Percentiles rank a stretch among this genome's conserved stretches.
Conservation (phyloP, 345 rosid species). For the Nephelium lappaceum region DNA sequence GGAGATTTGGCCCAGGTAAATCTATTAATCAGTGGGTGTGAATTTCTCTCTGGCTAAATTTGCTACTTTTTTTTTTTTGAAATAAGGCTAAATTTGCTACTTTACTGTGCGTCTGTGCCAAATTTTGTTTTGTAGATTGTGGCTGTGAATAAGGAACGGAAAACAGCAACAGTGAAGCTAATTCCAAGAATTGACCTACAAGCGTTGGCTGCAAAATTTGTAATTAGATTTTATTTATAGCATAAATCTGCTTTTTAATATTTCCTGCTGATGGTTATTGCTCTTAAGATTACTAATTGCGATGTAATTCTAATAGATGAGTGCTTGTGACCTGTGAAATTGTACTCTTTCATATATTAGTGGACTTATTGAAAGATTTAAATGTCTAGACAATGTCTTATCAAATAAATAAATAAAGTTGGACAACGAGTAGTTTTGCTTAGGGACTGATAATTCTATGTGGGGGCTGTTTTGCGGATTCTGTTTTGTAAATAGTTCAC, state of each 20-base stretch:
- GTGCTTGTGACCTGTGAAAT: neutral
- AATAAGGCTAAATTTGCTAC: slow-evolving; percentile 1
- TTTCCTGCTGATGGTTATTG: neutral
- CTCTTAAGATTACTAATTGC: neutral
- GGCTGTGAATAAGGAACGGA: slow-evolving; percentile 62
- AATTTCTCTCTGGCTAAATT: slow-evolving; percentile 13
- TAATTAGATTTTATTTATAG: slow-evolving; percentile 22
- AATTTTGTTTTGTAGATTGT: slow-evolving; percentile 63
- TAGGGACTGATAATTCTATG: neutral
- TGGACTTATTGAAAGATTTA: neutral
- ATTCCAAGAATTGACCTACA: slow-evolving; percentile 91
- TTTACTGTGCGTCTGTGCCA: slow-evolving; percentile 13
- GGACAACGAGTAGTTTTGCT: neutral
- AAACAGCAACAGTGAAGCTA: slow-evolving; percentile 78
- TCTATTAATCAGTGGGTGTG: neutral
- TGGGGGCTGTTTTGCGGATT: neutral
- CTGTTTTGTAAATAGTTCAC: neutral
- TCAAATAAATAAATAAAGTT: neutral
- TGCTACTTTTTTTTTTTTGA: too few relatives aligned
- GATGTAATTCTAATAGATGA: neutral
- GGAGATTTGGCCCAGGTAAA: slow-evolving; percentile 91
- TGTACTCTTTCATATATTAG: neutral
- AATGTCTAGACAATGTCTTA: neutral
- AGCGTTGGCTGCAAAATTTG: slow-evolving; percentile 81
- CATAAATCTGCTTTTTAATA: neutral